phyloP scores from a whole-genome alignment of 441 rosid genomes.

The Euphorbia celastroides region DNA sequence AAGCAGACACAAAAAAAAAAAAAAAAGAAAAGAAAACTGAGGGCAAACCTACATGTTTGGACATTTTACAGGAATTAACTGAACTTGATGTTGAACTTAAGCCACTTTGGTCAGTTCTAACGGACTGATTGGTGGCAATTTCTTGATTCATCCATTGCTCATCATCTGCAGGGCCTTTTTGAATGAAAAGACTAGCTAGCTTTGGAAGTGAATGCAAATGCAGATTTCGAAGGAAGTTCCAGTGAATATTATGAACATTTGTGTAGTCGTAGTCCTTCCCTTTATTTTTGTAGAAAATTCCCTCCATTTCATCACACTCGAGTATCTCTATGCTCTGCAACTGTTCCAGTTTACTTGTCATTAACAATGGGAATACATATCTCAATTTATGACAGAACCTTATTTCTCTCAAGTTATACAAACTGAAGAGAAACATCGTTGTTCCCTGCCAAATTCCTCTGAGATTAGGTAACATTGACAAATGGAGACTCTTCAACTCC shows the following conservation, averaged over 20 bases:
- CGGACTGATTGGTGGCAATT: not conserved
- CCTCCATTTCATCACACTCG: too few relatives aligned
- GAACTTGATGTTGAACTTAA: not conserved
- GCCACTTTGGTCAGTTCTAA: not conserved
- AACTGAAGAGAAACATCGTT: not conserved
- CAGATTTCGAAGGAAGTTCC: not conserved
- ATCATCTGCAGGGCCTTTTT: not conserved
- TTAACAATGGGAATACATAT: too few relatives aligned
- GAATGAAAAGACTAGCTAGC: not conserved
- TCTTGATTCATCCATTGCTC: not conserved
- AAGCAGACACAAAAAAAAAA: not conserved
- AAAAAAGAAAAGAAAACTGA: too few relatives aligned
- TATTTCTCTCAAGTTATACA: not conserved
- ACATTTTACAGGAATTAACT: not conserved
- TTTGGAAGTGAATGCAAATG: slow-evolving; percentile 4
- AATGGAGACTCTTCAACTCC: not conserved
- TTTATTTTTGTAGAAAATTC: too few relatives aligned
- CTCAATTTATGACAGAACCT: not conserved
- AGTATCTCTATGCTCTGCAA: not conserved
- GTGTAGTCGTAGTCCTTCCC: not conserved
- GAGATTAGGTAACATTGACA: not conserved
- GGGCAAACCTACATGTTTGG: not conserved
- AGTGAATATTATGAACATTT: not conserved
- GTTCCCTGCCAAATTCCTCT: not conserved
- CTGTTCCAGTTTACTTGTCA: not conserved